Evolutionary conservation across 2,329 filamentous ascomycete genomes (phyloP), one percentile per base, ranked within the genome.

Genomic region (Metarhizium brunneum): DNA sequence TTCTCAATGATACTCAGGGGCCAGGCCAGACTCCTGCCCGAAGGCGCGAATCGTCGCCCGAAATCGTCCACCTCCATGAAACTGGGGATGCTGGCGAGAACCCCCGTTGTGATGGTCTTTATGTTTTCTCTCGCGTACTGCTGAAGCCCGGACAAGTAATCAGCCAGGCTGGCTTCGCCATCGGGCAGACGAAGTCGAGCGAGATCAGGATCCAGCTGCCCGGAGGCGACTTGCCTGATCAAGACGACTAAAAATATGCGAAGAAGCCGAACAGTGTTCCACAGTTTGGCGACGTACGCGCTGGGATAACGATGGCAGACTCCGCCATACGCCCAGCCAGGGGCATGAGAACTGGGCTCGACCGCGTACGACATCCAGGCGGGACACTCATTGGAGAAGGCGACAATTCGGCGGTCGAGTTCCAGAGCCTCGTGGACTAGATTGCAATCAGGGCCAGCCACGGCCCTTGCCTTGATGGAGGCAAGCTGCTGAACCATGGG

Each of bases 191-290:
- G 13, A 47, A 54, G 52, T 2, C 10, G 36, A 14, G 42, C 35
- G 5, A 54, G 54, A 20, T 56, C 40, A 5, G 53, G 7, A 47
- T 20, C 40, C n/a, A 29, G 25, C n/a, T 47, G 13, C 25, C 51
- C 49, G 2, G 57, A 43, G 40, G 49, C 49, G 11, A 57, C 53
- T 3, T 50, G 32, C 48, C 47, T 57, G 3, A 64, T 56, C 36
- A 61, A 56, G 8, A 58, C 57, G 36, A 62, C 58, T 10, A 66
- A 58, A 11, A 65, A 63, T n/a, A 63, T 55, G 4, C 64, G 61
- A 8, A 65, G 52, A 51, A 65, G 59, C 6, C 64, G 62, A 8
- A 65, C 36, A 0, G 64, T 60, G 47, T 63, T 66, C 64, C 62
- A 65, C n/a, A 63, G 52, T 35, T 64, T 64, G 10, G 61, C 58